Base-by-base conservation (phyloP, 1,284 basidiomycete genomes). In the Puccinia novopanici region DNA sequence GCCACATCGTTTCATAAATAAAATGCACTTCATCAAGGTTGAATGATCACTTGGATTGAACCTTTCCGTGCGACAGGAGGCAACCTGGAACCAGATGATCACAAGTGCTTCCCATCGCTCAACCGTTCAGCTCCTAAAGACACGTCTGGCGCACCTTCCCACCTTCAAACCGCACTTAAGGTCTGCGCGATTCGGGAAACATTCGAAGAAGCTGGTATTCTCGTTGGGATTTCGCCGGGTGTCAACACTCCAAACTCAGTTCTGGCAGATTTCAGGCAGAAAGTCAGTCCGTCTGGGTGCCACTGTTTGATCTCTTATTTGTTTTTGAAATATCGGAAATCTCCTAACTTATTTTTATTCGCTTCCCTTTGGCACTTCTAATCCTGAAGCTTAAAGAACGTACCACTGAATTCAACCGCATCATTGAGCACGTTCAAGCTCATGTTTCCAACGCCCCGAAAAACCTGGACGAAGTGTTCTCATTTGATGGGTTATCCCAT, bases 191-290 rank as follows among this genome's bases (percentile, higher is more conserved):
- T 84, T 13, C 82, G 84, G 27, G 84, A 84, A 54, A 83, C 83
- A 0, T 84, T 84, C 30, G 84, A 84, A 63, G 84, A 84, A 75
- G 81, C 82, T 30, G 84, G 84, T n/a, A 65, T 84, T 8, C 70
- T 84, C 8, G 27, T 59, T n/a, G 76, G 76, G 2, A 40, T 81
- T 81, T 24, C 74, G 73, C 42, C 79, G 81, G 30, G 30, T 74
- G 57, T 42, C n/a, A 72, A 74, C 27, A 19, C 17, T 74, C 52
- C 65, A 27, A 70, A 52, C 50, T 55, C 61, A 34, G 61, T 65
- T 42, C 24, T 81, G 19, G 75, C 45, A 8, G 73, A 72, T 22
- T 80, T 67, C 15, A 71, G 77, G 57, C 37, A 80, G 48, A 82
- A 78, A 40, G 77, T 80, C 45, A 37, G 57, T 76, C 54, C 40